Conservation (phyloP, 257 asterid genomes). For the Forsythia viridissima region DNA sequence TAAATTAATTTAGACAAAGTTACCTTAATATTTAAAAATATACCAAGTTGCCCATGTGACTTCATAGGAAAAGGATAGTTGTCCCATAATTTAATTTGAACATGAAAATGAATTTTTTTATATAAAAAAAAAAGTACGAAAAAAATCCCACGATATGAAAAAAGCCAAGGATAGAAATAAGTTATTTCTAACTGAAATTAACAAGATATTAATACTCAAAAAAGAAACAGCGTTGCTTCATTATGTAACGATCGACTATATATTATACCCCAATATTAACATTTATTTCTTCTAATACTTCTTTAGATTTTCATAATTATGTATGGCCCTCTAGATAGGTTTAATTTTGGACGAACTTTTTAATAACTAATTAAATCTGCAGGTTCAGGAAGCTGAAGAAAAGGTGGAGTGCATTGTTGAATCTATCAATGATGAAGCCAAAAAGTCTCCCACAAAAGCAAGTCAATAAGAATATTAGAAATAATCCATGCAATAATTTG, state of each 20-base stretch:
- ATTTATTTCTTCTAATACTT: not conserved
- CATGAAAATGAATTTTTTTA: not conserved
- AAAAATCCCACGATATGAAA: not conserved
- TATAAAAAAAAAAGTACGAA: too few relatives aligned
- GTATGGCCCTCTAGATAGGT: not conserved
- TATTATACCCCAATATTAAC: too few relatives aligned
- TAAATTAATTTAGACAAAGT: not conserved
- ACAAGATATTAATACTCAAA: too few relatives aligned
- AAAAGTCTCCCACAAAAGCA: not conserved
- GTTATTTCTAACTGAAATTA: too few relatives aligned
- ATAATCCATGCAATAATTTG: not conserved
- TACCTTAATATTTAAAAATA: not conserved
- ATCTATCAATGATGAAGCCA: constrained; percentile 21
- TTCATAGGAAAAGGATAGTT: not conserved
- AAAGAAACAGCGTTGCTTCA: too few relatives aligned
- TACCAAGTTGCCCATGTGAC: not conserved
- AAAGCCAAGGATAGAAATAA: too few relatives aligned
- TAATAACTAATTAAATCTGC: constrained; percentile 17
- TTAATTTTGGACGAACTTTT: not conserved
- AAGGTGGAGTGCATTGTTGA: constrained; percentile 40
- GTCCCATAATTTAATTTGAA: not conserved
- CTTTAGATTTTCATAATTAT: not conserved
- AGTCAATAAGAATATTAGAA: not conserved
- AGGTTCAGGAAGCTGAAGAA: constrained; percentile 57
- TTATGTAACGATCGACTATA: too few relatives aligned